Evolutionary conservation across 2,329 filamentous ascomycete species (phyloP).

Genomic region (Xylariales sp.): DNA sequence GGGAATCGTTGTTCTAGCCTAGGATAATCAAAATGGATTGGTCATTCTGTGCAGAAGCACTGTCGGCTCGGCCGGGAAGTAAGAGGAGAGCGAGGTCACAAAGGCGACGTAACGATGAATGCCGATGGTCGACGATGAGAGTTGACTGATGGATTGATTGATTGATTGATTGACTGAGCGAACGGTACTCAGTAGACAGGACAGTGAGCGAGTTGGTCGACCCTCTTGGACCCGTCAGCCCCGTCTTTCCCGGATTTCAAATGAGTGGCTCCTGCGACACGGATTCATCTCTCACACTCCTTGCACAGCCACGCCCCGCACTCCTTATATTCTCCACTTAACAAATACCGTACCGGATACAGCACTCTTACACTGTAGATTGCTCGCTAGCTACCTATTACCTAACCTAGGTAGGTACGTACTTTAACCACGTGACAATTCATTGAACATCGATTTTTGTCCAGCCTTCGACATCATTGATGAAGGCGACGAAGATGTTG

Average conservation of each 20-base stretch:
- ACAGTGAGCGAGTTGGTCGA: neutral
- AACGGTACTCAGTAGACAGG: neutral
- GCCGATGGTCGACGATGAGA: neutral
- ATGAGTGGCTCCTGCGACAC: conserved; percentile 29
- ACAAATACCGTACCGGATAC: neutral
- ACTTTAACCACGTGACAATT: too few relatives aligned
- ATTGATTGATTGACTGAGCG: conserved; percentile 16
- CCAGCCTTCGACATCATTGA: too few relatives aligned
- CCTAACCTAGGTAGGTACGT: too few relatives aligned
- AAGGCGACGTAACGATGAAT: conserved; percentile 5
- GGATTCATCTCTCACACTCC: neutral
- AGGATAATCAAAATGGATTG: conserved; percentile 5
- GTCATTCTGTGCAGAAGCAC: conserved; percentile 24
- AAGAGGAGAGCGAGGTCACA: neutral
- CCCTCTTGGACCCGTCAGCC: neutral
- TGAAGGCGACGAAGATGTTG: too few relatives aligned
- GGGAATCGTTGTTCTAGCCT: neutral
- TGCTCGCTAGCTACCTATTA: too few relatives aligned
- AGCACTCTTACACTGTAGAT: too few relatives aligned
- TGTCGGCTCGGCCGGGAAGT: neutral
- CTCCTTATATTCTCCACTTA: neutral
- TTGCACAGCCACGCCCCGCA: conserved; percentile 18
- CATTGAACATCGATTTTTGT: too few relatives aligned
- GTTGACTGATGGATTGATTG: conserved; percentile 3
- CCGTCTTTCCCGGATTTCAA: conserved; percentile 33